Evolutionary conservation across 371 early-diverging fungal genomes (phyloP), one percentile per base, ranked within the genome.

Genomic region (Umbelopsis sp.): DNA sequence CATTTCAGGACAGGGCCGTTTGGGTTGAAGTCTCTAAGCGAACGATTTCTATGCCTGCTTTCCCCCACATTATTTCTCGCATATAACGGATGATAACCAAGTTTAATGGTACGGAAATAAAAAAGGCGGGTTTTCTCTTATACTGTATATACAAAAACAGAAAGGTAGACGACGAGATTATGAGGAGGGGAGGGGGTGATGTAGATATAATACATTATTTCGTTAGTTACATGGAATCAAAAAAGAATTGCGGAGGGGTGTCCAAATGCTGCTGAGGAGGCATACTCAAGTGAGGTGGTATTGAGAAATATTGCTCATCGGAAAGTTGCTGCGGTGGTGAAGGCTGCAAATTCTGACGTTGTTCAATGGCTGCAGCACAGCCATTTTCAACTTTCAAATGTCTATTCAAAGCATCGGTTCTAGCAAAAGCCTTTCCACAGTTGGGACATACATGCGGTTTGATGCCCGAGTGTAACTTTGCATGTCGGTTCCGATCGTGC

Each of bases 351-450:
- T 57, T 10, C 57, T 57, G 57, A 18, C 57, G 57, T 29, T 57
- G 57, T 50, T 63, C 64, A 22, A 63, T 24, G 24, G 25, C 64
- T 18, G 44, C 35, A 24, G 80, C 65, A 65, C 86, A 86, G 25
- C 86, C 84, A 70, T 86, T 85, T 69, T 89, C 90, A 1, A 85
- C 82, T 16, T 87, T 83, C 67, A 86, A 77, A 69, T 90, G 91
- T 16, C 91, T 71, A 77, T 87, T 88, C 37, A 90, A 74, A n/a
- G 90, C 91, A 65, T 90, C 90, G 69, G 86, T 77, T 4, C 91
- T 79, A 1, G 77, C 79, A 70, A 87, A 87, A 4, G 80, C 69
- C 52, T 79, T 79, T 22, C 74, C 69, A 71, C 87, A 87, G 38
- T 72, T 65, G 7, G 66, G 65, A 57, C 87, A 87, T 14, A 76